Conservation (phyloP, 2,329 filamentous ascomycete genomes). For the Juglanconis oblonga region DNA sequence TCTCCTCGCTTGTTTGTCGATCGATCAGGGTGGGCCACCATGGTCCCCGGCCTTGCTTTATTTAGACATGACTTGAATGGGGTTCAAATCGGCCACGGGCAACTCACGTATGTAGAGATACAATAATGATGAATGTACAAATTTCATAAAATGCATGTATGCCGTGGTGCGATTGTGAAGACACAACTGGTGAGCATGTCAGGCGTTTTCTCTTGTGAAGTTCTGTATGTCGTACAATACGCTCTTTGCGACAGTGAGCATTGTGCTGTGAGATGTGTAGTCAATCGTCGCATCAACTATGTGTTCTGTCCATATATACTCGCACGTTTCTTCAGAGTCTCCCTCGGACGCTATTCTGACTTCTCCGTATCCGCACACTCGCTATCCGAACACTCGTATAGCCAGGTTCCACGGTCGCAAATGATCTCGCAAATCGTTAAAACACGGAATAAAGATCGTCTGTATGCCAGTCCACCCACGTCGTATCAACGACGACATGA, state of each 20-base stretch:
- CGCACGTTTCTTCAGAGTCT: too few species aligned
- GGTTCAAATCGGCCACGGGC: constrained; percentile 19
- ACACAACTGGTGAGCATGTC: too few species aligned
- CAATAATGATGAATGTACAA: constrained; percentile 33
- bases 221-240: not conserved
- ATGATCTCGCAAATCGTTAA: not conserved
- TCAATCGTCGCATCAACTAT: too few species aligned
- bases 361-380: not conserved
- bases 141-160: not conserved
- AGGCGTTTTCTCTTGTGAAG: too few species aligned
- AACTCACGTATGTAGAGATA: constrained; percentile 31
- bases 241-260: too few species aligned
- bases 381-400: not conserved
- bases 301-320: too few species aligned
- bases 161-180: too few species aligned
- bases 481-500: not conserved
- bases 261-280: too few species aligned
- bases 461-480: not conserved
- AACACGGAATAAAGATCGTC: not conserved
- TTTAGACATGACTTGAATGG: constrained; percentile 13
- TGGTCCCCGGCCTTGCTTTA: not conserved
- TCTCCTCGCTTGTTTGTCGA: not conserved
- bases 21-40: not conserved
- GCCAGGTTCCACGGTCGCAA: not conserved
- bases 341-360: too few species aligned